Evolutionary conservation across 2,329 filamentous ascomycete species (phyloP).

Genomic region (Cryphonectria naterciae): DNA sequence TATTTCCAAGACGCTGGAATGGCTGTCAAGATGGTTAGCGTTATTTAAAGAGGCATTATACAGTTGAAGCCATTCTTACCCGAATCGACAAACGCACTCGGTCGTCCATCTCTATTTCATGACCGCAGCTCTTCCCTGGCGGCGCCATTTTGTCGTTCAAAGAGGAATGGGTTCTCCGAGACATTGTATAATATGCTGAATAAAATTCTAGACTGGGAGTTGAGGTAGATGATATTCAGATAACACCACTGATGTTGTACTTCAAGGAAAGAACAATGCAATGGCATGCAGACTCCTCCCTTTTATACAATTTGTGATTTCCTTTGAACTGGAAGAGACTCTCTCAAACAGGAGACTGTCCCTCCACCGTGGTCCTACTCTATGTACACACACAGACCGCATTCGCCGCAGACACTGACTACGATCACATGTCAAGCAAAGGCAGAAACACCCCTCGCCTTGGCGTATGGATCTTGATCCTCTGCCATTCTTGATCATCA

Average conservation of each 20-base stretch:
- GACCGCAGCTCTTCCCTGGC: not conserved
- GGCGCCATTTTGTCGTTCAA: not conserved
- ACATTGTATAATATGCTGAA: not conserved
- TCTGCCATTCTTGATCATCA: not conserved
- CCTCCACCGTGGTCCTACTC: not conserved
- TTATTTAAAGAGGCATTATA: not conserved
- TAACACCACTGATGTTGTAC: not conserved
- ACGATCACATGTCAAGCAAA: not conserved
- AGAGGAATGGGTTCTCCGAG: not conserved
- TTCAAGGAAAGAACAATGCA: not conserved
- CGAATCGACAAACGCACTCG: not conserved
- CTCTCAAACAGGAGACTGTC: not conserved
- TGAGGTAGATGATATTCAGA: not conserved
- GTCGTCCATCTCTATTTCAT: not conserved
- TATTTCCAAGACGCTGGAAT: conserved; percentile 8
- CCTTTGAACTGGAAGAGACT: not conserved
- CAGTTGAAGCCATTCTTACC: not conserved
- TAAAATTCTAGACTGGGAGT: not conserved
- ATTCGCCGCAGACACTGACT: not conserved
- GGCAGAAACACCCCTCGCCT: not conserved
- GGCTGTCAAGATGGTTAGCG: not conserved
- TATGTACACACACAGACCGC: not conserved
- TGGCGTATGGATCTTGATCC: not conserved
- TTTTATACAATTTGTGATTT: not conserved
- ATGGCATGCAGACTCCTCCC: not conserved